Conservation (phyloP, 108 stramenopile genomes). For the Discostella stelligeroides region DNA sequence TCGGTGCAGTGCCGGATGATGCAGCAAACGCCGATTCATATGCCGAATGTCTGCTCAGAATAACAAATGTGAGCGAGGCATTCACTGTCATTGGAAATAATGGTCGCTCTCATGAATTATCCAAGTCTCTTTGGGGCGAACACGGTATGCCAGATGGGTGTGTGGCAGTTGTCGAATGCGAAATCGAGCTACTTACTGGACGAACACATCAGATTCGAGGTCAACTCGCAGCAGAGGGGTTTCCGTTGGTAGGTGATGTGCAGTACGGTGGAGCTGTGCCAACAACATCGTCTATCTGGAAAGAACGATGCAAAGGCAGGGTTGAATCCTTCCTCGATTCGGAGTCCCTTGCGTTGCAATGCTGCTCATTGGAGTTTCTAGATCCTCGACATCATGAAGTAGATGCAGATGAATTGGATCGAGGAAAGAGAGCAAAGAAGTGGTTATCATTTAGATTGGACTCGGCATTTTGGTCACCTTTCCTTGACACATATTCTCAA, state of each 20-base stretch:
- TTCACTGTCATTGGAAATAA: constrained; percentile 50
- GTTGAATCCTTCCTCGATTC: constrained; percentile 26
- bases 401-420: neutral
- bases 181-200: constrained; percentile 79
- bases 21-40: constrained; percentile 50
- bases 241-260: constrained; percentile 83
- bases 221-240: constrained; percentile 73
- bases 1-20: constrained; percentile 24
- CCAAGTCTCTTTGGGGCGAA: constrained; percentile 34
- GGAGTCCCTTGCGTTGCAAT: constrained; percentile 76
- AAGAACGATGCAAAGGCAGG: constrained; percentile 4
- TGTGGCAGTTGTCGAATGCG: constrained; percentile 67
- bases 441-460: constrained; percentile 63
- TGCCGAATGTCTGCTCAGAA: constrained; percentile 75
- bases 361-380: constrained; percentile 58
- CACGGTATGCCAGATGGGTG: constrained; percentile 53
- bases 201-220: constrained; percentile 92
- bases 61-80: constrained; percentile 54
- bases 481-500: constrained; percentile 50
- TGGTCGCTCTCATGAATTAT: constrained; percentile 25
- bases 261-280: constrained; percentile 79
- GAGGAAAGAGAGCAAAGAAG: constrained; percentile 38
- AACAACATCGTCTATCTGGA: constrained; percentile 3
- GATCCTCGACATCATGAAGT: constrained; percentile 10
- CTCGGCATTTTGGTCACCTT: constrained; percentile 71